These are phyloP conservation scores for Orbilia blumenaviensis DNA, from an alignment of 2,329 filamentous ascomycete species.

Conservation along the genomic window DNA sequence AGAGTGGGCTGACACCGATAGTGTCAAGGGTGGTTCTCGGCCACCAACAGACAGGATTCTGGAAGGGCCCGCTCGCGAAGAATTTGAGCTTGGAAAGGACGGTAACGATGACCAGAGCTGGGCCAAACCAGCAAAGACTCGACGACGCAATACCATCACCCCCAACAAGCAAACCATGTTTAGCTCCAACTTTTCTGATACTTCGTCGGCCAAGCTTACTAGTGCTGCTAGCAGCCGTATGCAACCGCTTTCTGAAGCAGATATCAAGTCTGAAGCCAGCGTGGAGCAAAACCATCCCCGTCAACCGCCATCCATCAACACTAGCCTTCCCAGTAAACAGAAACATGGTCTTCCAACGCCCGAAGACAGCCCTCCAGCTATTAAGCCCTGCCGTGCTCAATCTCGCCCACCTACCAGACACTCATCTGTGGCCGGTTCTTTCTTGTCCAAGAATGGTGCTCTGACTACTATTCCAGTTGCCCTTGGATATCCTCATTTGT, in stretches of 20 bases:
- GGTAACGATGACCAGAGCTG: conserved; percentile 53
- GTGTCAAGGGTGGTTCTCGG: conserved; percentile 37
- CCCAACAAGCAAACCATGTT: conserved; percentile 46
- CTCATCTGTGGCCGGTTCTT: conserved; percentile 40
- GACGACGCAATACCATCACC: conserved; percentile 49
- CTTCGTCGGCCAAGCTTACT: conserved; percentile 41
- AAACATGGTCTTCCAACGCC: conserved; percentile 46
- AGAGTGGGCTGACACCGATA: conserved; percentile 49
- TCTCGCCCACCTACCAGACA: conserved; percentile 41
- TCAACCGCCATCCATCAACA: conserved; percentile 52
- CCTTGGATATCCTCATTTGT: conserved; percentile 56
- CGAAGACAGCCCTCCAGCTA: conserved; percentile 49
- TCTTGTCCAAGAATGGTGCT: conserved; percentile 20
- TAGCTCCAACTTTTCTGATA: conserved; percentile 51
- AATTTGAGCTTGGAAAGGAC: conserved; percentile 49
- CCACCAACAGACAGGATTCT: conserved; percentile 39
- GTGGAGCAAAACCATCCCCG: conserved; percentile 38
- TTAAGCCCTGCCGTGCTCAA: conserved; percentile 45
- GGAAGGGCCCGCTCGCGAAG: conserved; percentile 32
- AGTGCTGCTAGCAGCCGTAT: conserved; percentile 49
- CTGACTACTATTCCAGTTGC: conserved; percentile 43
- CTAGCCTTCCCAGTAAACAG: conserved; percentile 42
- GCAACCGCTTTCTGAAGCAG: conserved; percentile 48
- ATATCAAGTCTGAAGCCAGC: conserved; percentile 53
- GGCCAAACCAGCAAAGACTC: conserved; percentile 48